phyloP scores from a whole-genome alignment of 805 yeast species.

The Starmerella floricola region DNA sequence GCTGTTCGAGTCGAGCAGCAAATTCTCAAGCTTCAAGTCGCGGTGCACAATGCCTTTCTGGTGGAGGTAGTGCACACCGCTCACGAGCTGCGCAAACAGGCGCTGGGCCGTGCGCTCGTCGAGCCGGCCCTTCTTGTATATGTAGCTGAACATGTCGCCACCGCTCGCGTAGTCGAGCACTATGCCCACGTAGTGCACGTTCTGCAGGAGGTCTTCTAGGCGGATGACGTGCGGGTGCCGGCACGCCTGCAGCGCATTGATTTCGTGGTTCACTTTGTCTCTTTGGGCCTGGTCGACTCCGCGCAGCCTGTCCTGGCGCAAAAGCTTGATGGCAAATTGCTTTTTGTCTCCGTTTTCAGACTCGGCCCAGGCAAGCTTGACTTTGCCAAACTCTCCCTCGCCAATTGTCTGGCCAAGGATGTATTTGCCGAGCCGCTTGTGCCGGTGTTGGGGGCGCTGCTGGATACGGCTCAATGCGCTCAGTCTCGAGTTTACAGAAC shows the following conservation, averaged over 20 bases:
- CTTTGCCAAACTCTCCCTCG: conserved; percentile 97
- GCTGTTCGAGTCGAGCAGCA: conserved; percentile 70
- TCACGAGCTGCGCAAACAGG: conserved; percentile 80
- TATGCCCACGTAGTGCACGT: conserved; percentile 90
- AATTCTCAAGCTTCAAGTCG: conserved; percentile 63
- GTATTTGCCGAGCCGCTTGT: conserved; percentile 69
- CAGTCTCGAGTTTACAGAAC: conserved; percentile 12
- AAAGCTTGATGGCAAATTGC: conserved; percentile 87
- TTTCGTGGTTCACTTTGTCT: conserved; percentile 81
- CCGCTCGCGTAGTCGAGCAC: conserved; percentile 95
- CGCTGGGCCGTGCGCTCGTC: conserved; percentile 80
- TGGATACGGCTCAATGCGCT: conserved; percentile 23
- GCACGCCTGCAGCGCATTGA: conserved; percentile 64
- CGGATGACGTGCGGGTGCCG: conserved; percentile 90
- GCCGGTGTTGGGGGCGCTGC: conserved; percentile 15
- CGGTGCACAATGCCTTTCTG: conserved; percentile 69
- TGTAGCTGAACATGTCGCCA: conserved; percentile 91
- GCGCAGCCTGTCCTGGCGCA: conserved; percentile 68
- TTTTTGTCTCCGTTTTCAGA: conserved; percentile 45
- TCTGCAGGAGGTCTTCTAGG: conserved; percentile 83
- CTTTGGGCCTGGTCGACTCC: conserved; percentile 77
- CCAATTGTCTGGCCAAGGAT: conserved; percentile 87
- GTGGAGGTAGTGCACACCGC: conserved; percentile 86
- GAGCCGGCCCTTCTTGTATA: conserved; percentile 69
- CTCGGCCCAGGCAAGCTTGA: conserved; percentile 89